Conservation (phyloP, 306 rosid genomes). For the Lathyrus oleraceus region DNA sequence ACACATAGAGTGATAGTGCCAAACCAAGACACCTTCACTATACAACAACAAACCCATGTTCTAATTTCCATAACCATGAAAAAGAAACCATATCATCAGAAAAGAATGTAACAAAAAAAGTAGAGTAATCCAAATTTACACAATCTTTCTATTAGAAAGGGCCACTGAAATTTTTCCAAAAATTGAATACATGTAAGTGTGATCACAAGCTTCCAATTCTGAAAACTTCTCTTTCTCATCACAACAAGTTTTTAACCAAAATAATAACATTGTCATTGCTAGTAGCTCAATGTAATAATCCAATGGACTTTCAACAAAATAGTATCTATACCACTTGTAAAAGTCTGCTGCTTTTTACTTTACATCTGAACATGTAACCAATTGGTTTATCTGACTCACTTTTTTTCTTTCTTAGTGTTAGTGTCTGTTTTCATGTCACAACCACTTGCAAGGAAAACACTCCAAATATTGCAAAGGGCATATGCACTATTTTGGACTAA, state of each 20-base stretch:
- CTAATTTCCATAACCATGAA: constrained; percentile 35
- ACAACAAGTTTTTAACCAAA: constrained; percentile 43
- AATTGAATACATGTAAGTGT: constrained; percentile 15
- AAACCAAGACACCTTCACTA: constrained; percentile 16
- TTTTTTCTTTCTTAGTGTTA: constrained; percentile 38
- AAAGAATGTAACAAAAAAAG: constrained; percentile 26
- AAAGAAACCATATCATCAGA: constrained; percentile 34
- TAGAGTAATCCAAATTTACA: constrained; percentile 33
- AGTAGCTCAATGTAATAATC: constrained; percentile 34
- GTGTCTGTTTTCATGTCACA: constrained; percentile 32
- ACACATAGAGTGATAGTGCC: background rate
- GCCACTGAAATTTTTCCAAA: constrained; percentile 28
- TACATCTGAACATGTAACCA: constrained; percentile 26
- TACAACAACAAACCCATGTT: constrained; percentile 32
- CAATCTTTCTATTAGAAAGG: constrained; percentile 34
- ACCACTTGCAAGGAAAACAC: constrained; percentile 19
- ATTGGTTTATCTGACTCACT: constrained; percentile 31
- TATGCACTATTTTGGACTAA: background rate
- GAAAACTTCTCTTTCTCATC: constrained; percentile 33
- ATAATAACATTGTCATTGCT: constrained; percentile 1
- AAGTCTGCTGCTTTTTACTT: constrained; percentile 37
- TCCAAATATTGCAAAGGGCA: constrained; percentile 29
- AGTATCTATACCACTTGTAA: constrained; percentile 33
- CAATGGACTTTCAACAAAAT: constrained; percentile 38
- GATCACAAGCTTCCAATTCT: constrained; percentile 34